A percentile compares a stretch with the other conserved stretches of the same genome.
These are phyloP conservation scores for Biscogniauxia mediterranea DNA, from an alignment of 2,329 filamentous ascomycete genomes.

Conservation along the genomic window DNA sequence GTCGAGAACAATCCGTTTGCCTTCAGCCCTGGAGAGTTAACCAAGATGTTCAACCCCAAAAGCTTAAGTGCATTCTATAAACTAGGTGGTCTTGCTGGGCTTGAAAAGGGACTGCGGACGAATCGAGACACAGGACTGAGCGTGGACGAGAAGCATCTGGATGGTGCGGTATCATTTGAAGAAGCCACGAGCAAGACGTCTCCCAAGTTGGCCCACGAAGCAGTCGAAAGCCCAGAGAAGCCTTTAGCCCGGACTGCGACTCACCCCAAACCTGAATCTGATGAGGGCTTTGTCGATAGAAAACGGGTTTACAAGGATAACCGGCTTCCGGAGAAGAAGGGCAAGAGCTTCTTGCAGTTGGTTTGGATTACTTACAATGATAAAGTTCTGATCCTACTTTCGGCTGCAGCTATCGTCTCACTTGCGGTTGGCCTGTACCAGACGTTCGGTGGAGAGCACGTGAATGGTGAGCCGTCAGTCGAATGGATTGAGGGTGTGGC, in stretches of 20 bases:
- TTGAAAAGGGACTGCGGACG: slow-evolving; percentile 76
- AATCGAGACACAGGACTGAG: slow-evolving; percentile 74
- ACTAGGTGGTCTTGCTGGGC: slow-evolving; percentile 71
- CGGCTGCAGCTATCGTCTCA: slow-evolving; percentile 68
- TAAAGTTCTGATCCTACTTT: slow-evolving; percentile 73
- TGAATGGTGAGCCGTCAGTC: slow-evolving; percentile 51
- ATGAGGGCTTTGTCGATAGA: slow-evolving; percentile 56
- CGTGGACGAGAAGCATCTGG: slow-evolving; percentile 66
- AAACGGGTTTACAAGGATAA: slow-evolving; percentile 73
- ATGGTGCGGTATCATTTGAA: slow-evolving; percentile 68
- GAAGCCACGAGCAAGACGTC: slow-evolving; percentile 53
- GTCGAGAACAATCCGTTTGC: slow-evolving; percentile 82
- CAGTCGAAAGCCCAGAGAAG: slow-evolving; percentile 22
- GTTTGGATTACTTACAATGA: slow-evolving; percentile 86
- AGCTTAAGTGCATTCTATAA: slow-evolving; percentile 78
- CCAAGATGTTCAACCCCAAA: slow-evolving; percentile 88
- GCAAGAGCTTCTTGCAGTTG: slow-evolving; percentile 68
- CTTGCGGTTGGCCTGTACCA: slow-evolving; percentile 75
- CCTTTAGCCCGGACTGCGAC: slow-evolving; percentile 20
- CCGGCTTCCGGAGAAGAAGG: slow-evolving; percentile 69
- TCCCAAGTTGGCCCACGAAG: slow-evolving; percentile 36
- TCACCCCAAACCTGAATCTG: slow-evolving; percentile 13
- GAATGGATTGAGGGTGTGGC: slow-evolving; percentile 83
- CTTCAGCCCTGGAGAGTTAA: slow-evolving; percentile 78
- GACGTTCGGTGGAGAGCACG: slow-evolving; percentile 61